A percentile compares a stretch with the other conserved stretches of the same genome.
Evolutionary conservation across 371 early-diverging fungal genomes (phyloP).

Genomic region (Rhizopus microsporus): DNA sequence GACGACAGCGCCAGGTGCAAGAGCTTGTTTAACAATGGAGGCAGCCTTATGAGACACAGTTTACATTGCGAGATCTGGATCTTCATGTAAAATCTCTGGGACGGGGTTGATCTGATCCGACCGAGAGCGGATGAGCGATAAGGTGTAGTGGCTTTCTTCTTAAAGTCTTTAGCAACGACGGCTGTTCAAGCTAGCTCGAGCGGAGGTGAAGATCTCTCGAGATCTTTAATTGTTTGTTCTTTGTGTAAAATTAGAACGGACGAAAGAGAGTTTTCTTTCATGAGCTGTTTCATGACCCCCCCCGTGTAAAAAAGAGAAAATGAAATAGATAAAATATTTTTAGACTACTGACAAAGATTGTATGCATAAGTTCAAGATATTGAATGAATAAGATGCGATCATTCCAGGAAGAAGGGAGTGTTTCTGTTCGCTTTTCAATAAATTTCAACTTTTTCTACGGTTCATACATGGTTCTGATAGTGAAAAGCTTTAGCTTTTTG

Average conservation of each 20-base stretch:
- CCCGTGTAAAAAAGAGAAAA: slow-evolving; percentile 8
- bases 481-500: slow-evolving; percentile 12
- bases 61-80: no score
- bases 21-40: no score
- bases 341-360: slow-evolving; percentile 6
- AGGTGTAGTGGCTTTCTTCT: no score
- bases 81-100: no score
- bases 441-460: slow-evolving; percentile 11
- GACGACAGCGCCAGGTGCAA: slow-evolving; percentile 64
- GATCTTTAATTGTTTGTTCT: no score
- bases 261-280: slow-evolving; percentile 20
- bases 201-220: no score
- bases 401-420: slow-evolving; percentile 13
- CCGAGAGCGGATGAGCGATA: no score
- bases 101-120: no score
- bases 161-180: no score
- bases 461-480: slow-evolving; percentile 10
- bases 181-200: no score
- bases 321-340: slow-evolving; percentile 8
- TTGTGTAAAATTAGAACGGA: no score
- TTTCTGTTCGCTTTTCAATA: slow-evolving; percentile 11
- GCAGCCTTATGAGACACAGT: no score
- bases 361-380: slow-evolving; percentile 17
- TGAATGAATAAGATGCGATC: slow-evolving; percentile 11
- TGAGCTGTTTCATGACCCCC: slow-evolving; percentile 13